These are phyloP conservation scores for Cucurbita pepo DNA, from an alignment of 306 rosid species.

Conservation along the genomic window DNA sequence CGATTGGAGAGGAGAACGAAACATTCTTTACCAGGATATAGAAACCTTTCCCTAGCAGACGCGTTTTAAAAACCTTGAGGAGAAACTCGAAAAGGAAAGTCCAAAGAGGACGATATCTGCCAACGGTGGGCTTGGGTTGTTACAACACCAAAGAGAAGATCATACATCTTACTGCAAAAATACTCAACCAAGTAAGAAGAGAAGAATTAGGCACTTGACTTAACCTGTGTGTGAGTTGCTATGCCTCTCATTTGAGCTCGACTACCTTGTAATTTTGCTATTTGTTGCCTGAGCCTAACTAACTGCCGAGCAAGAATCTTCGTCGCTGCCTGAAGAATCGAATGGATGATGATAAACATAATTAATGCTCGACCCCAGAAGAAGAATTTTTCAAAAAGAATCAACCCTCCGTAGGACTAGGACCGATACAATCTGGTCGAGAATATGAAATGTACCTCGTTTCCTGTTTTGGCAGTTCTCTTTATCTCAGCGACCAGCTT, in stretches of 20 bases:
- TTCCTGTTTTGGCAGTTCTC: slow-evolving; percentile 95
- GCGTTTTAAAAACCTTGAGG: no score
- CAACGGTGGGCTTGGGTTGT: no score
- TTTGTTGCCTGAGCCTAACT: slow-evolving; percentile 87
- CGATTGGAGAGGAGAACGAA: no score
- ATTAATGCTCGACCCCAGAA: not conserved
- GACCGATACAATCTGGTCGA: not conserved
- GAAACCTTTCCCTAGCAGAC: no score
- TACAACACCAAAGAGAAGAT: not conserved
- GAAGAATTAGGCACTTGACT: slow-evolving; percentile 2
- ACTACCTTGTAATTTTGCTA: slow-evolving; percentile 91
- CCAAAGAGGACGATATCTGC: no score
- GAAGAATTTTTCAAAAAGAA: not conserved
- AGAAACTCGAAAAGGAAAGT: no score
- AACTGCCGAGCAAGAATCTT: slow-evolving; percentile 86
- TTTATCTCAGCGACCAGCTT: slow-evolving; percentile 89
- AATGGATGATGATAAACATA: not conserved
- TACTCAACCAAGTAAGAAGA: not conserved
- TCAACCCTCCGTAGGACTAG: not conserved
- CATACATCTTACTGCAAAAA: not conserved
- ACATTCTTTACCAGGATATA: no score
- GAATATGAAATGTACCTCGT: slow-evolving; percentile 37
- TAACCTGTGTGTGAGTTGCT: slow-evolving; percentile 94
- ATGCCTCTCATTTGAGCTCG: slow-evolving; percentile 99
- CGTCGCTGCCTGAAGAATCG: slow-evolving; percentile 60